Evolutionary conservation across 2,329 filamentous ascomycete genomes (phyloP).

Genomic region (Cladorrhinum sp.): DNA sequence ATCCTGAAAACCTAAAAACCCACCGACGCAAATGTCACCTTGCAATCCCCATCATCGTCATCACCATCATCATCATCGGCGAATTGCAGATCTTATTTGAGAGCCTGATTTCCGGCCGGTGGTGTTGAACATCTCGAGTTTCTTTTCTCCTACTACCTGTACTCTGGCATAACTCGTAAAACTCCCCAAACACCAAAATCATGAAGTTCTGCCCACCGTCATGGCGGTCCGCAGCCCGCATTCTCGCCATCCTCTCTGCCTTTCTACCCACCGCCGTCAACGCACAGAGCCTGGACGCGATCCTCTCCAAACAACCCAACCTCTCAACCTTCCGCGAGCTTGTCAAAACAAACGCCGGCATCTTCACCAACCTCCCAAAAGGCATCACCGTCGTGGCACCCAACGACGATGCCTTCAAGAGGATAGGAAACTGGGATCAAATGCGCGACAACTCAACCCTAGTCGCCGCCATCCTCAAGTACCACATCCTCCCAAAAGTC

Average conservation of each 20-base stretch:
- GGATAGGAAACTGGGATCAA: conserved; percentile 18
- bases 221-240: not conserved
- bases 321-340: conserved; percentile 17
- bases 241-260: conserved; percentile 5
- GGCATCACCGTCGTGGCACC: conserved; percentile 19
- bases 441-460: conserved; percentile 6
- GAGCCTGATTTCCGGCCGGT: not conserved
- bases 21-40: not conserved
- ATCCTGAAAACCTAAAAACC: no score
- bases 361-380: conserved; percentile 15
- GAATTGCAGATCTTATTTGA: not conserved
- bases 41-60: not conserved
- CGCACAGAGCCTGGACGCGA: conserved; percentile 9
- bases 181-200: not conserved
- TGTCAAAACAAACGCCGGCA: conserved; percentile 16
- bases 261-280: not conserved
- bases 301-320: conserved; percentile 17
- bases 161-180: not conserved
- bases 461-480: conserved; percentile 34
- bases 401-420: conserved; percentile 21
- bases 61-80: not conserved
- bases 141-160: no score
- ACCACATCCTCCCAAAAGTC: conserved; percentile 57
- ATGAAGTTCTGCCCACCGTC: not conserved
- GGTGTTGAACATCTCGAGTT: no score